Evolutionary conservation across 2,329 filamentous ascomycete species (phyloP).

Genomic region (Parastagonospora avenae): DNA sequence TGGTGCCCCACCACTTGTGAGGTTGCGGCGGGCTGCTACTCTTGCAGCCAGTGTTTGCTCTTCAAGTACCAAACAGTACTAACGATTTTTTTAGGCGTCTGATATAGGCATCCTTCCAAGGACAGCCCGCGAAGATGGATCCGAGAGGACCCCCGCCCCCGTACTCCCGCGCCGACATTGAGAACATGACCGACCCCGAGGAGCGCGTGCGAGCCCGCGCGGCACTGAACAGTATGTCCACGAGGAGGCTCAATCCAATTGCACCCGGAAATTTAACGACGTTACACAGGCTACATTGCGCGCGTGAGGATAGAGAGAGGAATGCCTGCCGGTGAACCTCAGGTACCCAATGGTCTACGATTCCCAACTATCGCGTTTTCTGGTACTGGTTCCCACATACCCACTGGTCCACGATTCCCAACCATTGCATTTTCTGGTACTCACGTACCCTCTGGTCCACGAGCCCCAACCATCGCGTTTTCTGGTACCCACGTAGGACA

Average conservation of each 20-base stretch:
- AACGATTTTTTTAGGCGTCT: background rate
- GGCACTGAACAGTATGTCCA: constrained; percentile 34
- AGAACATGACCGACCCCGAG: constrained; percentile 25
- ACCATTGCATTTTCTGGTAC: background rate
- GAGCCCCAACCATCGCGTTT: background rate
- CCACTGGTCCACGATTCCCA: background rate
- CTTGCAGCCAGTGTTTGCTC: background rate
- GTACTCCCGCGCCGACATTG: constrained; percentile 31
- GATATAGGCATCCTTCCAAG: background rate
- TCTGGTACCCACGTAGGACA: background rate
- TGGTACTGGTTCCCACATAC: too few relatives aligned
- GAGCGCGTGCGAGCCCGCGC: constrained; percentile 27
- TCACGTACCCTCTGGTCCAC: too few relatives aligned
- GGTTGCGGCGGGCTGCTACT: too few relatives aligned
- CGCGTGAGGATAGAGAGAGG: constrained; percentile 25
- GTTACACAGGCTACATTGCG: constrained; percentile 21
- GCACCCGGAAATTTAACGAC: constrained; percentile 11
- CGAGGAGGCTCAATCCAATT: constrained; percentile 4
- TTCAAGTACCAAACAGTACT: background rate
- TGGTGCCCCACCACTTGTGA: too few relatives aligned
- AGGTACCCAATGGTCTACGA: background rate
- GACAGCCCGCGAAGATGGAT: constrained; percentile 17
- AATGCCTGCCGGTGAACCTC: background rate
- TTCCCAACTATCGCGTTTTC: background rate
- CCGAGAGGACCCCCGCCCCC: constrained; percentile 31